phyloP scores from a whole-genome alignment of 345 rosid genomes.

The Triadica sebifera region DNA sequence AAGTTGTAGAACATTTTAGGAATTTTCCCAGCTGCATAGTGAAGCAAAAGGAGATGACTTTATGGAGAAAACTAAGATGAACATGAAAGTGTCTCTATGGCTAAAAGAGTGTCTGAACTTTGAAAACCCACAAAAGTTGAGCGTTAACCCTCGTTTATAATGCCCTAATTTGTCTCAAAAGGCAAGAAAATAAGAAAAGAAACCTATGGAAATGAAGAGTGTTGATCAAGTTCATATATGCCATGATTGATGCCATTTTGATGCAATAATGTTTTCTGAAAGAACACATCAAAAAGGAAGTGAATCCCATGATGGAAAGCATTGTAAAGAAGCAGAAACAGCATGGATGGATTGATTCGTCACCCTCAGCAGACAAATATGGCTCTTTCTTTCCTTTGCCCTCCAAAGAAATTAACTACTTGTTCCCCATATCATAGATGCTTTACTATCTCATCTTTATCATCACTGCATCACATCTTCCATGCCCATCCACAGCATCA shows the following conservation, averaged over 20 bases:
- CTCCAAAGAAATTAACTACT: too few species aligned
- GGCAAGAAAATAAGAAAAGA: not conserved
- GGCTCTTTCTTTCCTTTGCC: conserved; percentile 9
- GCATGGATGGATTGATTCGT: conserved; percentile 2
- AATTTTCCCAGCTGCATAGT: too few species aligned
- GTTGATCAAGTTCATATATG: not conserved
- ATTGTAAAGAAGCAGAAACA: not conserved
- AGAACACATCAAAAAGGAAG: not conserved
- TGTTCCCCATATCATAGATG: not conserved
- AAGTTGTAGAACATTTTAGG: too few species aligned
- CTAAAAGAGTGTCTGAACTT: too few species aligned
- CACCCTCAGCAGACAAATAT: conserved; percentile 22
- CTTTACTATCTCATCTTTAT: not conserved
- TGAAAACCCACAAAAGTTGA: too few species aligned
- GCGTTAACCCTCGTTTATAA: not conserved
- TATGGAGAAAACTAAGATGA: too few species aligned
- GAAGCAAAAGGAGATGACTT: too few species aligned
- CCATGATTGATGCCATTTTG: not conserved
- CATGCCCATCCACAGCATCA: conserved; percentile 2
- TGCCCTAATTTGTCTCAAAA: not conserved
- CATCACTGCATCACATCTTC: not conserved
- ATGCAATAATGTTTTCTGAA: not conserved
- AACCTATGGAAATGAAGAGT: not conserved
- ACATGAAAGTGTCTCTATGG: too few species aligned
- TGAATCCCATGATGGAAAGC: not conserved